Evolutionary conservation across 2,329 filamentous ascomycete genomes (phyloP), one percentile per base, ranked within the genome.

Genomic region (Trichoderma sp.): DNA sequence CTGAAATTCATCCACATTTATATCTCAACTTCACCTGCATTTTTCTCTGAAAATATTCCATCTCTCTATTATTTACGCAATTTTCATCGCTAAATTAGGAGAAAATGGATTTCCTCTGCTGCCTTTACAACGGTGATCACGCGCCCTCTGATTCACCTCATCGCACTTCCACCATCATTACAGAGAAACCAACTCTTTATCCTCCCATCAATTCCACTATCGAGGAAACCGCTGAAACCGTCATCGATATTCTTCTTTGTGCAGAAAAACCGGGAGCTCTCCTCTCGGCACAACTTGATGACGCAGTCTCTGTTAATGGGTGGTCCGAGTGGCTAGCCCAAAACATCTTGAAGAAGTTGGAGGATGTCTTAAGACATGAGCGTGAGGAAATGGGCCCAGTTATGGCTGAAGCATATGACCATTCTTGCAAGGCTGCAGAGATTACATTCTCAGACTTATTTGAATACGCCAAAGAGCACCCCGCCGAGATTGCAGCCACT

Each of bases 321-420:
- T 68, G 66, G 66, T 64, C 66, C 5, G 66, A 68, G 37, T 65
- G 59, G 66, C 37, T 68, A 1, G 66, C 59, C 3, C 16, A 68
- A 55, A 68, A 65, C 16, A 16, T 68, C 2, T 21, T 68, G n/a
- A 65, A 65, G 37, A 64, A 64, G n/a, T 26, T 68, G 14, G 66
- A 63, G 14, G 59, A n/a, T 5, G 49, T 55, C 7, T 18, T 68
- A 10, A 32, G 28, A 18, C 30, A 24, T 5, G 59, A 59, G 7
- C 51, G 28, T 11, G 66, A 65, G 21, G 52, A 65, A 30, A 68
- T 68, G 59, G 66, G 66, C 3, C 49, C 66, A 5, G 66, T 52
- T 16, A 30, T 68, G 59, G 26, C 37, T 46, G 55, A 58, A 32
- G 59, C 66, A 3, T 65, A 68, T 7, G 49, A 68, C 1, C 24